Base-by-base conservation (phyloP, 2,329 filamentous ascomycete genomes). In the Colletotrichum melonis region DNA sequence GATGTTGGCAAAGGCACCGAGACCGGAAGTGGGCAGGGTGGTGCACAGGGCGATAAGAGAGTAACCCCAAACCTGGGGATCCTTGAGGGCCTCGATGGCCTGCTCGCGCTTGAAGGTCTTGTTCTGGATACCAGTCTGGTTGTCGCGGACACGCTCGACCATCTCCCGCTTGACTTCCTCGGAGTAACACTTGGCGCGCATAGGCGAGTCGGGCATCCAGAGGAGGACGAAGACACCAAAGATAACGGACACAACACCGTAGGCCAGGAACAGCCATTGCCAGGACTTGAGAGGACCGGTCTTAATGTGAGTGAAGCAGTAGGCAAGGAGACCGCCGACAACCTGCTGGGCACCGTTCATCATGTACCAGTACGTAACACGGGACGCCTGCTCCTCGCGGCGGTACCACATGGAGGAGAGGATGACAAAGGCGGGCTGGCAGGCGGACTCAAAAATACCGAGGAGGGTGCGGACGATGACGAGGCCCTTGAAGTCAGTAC, bases 291-390 rank as follows among this genome's bases (percentile, higher is more conserved):
- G 84, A 0, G 86, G 83, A 4, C 88, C 87, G 5, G 77, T 82
- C 19, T 82, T 83, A 78, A 91, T 90, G 3, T 89, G 83, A 2
- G 86, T 84, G 76, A 88, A 87, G 75, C 91, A 92, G 79, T 93
- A 93, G 0, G 92, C 92, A 0, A 94, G 84, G 0, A 94, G 86
- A 6, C 92, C 92, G 38, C 92, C 92, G 8, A 94, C 91, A 63
- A 94, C 92, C 78, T 94, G 92, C 78, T 94, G 92, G 1, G 86
- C 87, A 2, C 92, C 92, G 78, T 94, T 94, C 91, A 94, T 94
- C 90, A 93, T 93, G 80, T 93, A 92, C 92, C 92, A 94, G 80
- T 91, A 93, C 0, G 91, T 92, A 3, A 94, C 91, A 5, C 90
- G 88, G 0, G 88, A 81, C 0, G 91, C 88, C 78, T 94, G 92